These are phyloP conservation scores for Trametes sanguinea DNA, from an alignment of 768 basidiomycete genomes.

Conservation along the genomic window DNA sequence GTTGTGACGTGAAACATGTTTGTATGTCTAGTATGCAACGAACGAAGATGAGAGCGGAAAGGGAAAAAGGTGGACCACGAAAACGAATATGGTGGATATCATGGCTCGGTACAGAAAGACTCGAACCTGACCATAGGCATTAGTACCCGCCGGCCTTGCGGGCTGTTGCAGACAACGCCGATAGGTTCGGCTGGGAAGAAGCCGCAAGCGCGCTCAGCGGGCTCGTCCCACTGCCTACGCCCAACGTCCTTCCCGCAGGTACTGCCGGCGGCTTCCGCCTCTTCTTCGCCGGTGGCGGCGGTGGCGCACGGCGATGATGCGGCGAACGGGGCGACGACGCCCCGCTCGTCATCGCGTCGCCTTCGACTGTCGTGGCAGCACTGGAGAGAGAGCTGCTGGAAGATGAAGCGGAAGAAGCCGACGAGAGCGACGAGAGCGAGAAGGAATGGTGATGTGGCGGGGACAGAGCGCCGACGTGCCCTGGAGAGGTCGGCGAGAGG, in stretches of 20 bases:
- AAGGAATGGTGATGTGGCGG: conserved; percentile 19
- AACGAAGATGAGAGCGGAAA: too few relatives aligned
- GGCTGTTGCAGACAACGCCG: not conserved
- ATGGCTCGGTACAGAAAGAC: too few relatives aligned
- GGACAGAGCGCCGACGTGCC: not conserved
- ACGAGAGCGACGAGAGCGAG: conserved; percentile 2
- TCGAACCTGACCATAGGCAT: too few relatives aligned
- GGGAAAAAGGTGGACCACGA: too few relatives aligned
- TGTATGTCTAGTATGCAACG: too few relatives aligned
- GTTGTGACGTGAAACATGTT: too few relatives aligned
- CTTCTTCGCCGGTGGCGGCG: conserved; percentile 62
- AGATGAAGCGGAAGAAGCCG: conserved; percentile 18
- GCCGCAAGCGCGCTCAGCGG: conserved; percentile 14
- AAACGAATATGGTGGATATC: too few relatives aligned
- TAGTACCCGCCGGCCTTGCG: conserved; percentile 13
- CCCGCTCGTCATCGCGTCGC: not conserved
- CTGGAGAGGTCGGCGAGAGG: conserved; percentile 34
- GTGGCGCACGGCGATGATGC: conserved; percentile 46
- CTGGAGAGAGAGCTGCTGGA: conserved; percentile 2
- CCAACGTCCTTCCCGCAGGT: conserved; percentile 36
- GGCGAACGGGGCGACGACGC: conserved; percentile 10
- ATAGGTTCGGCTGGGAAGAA: conserved; percentile 15
- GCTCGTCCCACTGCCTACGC: conserved; percentile 12
- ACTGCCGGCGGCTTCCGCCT: conserved; percentile 74
- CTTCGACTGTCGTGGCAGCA: too few relatives aligned